Evolutionary conservation across 2,329 filamentous ascomycete genomes (phyloP).

Genomic region (Paecilomyces dactylethromorphus): DNA sequence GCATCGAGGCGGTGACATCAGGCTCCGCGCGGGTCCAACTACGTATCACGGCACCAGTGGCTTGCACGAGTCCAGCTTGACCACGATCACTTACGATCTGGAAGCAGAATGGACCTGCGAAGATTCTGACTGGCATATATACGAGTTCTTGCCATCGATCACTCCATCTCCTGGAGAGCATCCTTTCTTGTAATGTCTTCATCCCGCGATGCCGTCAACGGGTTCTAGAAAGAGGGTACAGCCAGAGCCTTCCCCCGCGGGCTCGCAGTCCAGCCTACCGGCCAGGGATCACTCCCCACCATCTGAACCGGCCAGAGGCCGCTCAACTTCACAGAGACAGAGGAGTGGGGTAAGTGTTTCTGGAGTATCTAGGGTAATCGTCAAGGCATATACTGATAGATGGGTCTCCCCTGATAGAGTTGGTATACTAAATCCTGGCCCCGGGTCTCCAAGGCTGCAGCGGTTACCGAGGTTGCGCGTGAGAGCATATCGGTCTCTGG

Average conservation of each 20-base stretch:
- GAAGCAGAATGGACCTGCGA: background rate
- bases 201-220: slow-evolving; percentile 30
- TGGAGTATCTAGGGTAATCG: background rate
- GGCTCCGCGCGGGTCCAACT: background rate
- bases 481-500: slow-evolving; percentile 43
- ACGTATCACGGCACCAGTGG: background rate
- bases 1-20: slow-evolving; percentile 1
- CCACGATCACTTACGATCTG: background rate
- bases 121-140: background rate
- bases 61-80: background rate
- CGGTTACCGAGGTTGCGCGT: slow-evolving; percentile 43
- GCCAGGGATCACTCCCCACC: slow-evolving; percentile 15
- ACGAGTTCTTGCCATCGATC: background rate
- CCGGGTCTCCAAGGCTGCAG: slow-evolving; percentile 37
- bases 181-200: slow-evolving; percentile 25
- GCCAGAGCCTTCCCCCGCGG: slow-evolving; percentile 28
- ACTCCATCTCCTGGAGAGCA: background rate
- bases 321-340: slow-evolving; percentile 19
- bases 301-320: slow-evolving; percentile 12
- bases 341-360: slow-evolving; percentile 22
- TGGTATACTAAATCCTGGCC: slow-evolving; percentile 45
- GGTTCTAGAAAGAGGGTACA: slow-evolving; percentile 40
- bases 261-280: slow-evolving; percentile 18
- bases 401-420: slow-evolving; percentile 17
- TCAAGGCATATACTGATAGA: background rate